phyloP scores from a whole-genome alignment of 345 rosid species.

The Populus ilicifolia region DNA sequence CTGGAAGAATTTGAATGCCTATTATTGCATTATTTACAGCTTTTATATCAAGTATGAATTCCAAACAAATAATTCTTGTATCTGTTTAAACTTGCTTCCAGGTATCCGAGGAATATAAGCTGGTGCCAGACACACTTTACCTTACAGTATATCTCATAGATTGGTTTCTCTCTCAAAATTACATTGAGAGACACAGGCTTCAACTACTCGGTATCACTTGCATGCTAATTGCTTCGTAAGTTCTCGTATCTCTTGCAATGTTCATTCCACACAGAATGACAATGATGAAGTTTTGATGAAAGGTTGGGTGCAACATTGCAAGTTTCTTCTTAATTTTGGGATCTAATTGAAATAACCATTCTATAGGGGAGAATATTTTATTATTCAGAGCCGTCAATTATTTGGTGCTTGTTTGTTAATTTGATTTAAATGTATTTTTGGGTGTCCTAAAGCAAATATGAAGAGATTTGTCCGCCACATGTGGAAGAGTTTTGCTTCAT shows the following conservation, averaged over 20 bases:
- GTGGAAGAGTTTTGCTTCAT: slow-evolving; percentile 90
- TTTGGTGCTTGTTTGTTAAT: not conserved
- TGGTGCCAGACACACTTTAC: slow-evolving; percentile 83
- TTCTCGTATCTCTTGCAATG: slow-evolving; percentile 10
- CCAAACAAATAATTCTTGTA: not conserved
- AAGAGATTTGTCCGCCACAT: slow-evolving; percentile 80
- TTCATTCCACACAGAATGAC: slow-evolving; percentile 3
- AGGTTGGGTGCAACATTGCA: not conserved
- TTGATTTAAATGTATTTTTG: slow-evolving; percentile 11
- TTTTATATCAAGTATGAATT: slow-evolving; percentile 1
- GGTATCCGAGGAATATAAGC: slow-evolving; percentile 91
- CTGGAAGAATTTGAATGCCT: not conserved
- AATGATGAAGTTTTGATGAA: not conserved
- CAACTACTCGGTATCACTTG: slow-evolving; percentile 95
- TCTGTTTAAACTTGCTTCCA: slow-evolving; percentile 31
- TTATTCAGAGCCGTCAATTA: not conserved
- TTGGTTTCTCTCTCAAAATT: slow-evolving; percentile 64
- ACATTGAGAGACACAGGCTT: slow-evolving; percentile 65
- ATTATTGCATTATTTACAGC: not conserved
- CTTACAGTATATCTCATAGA: slow-evolving; percentile 81
- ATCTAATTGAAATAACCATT: not conserved
- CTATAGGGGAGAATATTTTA: not conserved
- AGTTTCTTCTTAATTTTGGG: not conserved
- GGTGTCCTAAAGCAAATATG: slow-evolving; percentile 60
- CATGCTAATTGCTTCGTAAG: slow-evolving; percentile 97